phyloP scores from a whole-genome alignment of 495 filamentous ascomycete genomes.

The Chaetomidium leptoderma region DNA sequence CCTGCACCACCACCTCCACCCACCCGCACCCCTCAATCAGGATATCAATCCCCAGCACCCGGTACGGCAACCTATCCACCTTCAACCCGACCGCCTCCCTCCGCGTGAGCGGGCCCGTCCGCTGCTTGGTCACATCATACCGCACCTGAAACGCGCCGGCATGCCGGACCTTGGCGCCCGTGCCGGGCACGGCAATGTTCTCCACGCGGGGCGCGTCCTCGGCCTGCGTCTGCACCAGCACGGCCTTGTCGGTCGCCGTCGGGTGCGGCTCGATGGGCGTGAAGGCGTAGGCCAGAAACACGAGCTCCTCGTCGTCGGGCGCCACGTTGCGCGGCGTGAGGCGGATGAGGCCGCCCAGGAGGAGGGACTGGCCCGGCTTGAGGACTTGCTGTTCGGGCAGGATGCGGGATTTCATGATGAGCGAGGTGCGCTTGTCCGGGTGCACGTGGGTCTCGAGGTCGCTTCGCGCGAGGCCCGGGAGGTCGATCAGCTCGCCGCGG shows the following conservation, averaged over 20 bases:
- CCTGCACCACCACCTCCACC: slow-evolving; percentile 83
- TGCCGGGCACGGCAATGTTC: slow-evolving; percentile 55
- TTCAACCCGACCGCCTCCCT: slow-evolving; percentile 50
- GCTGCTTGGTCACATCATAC: slow-evolving; percentile 74
- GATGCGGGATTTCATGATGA: slow-evolving; percentile 72
- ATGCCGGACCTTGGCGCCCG: slow-evolving; percentile 52
- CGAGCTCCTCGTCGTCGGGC: slow-evolving; percentile 44
- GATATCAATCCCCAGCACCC: slow-evolving; percentile 72
- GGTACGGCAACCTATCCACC: slow-evolving; percentile 65
- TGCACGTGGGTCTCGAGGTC: slow-evolving; percentile 68
- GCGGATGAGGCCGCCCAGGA: slow-evolving; percentile 82
- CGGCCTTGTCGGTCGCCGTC: slow-evolving; percentile 72
- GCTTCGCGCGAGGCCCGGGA: slow-evolving; percentile 77
- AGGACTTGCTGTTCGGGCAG: slow-evolving; percentile 64
- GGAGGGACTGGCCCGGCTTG: slow-evolving; percentile 74
- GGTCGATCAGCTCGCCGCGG: slow-evolving; percentile 84
- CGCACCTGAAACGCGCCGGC: slow-evolving; percentile 72
- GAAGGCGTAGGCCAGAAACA: slow-evolving; percentile 74
- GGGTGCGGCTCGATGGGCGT: slow-evolving; percentile 67
- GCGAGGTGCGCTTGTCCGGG: too few relatives aligned
- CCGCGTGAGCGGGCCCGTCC: slow-evolving; percentile 57
- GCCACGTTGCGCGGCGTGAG: slow-evolving; percentile 64
- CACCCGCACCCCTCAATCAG: slow-evolving; percentile 89
- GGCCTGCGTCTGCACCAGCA: slow-evolving; percentile 57
- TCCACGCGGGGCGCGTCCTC: slow-evolving; percentile 49